Conservation (phyloP, 257 asterid species). For the Solanum rostratum region DNA sequence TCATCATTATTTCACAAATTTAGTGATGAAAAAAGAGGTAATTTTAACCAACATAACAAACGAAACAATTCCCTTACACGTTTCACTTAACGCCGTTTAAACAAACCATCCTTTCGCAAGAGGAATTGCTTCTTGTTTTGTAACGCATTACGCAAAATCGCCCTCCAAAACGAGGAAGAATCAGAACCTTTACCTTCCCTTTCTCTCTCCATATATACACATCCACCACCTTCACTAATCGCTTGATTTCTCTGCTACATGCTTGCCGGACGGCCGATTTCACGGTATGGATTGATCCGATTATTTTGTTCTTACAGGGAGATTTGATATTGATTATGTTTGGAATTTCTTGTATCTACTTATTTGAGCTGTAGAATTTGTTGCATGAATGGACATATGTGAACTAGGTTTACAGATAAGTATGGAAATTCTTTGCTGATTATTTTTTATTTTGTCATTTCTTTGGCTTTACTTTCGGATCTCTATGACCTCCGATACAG, state of each 20-base stretch:
- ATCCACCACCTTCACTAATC: slow-evolving; percentile 8
- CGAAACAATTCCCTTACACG: background rate
- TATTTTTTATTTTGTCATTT: slow-evolving; percentile 8
- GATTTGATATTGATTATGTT: background rate
- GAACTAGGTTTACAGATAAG: background rate
- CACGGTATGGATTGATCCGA: background rate
- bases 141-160: slow-evolving; percentile 13
- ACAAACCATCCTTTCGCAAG: background rate
- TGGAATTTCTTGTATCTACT: background rate
- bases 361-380: background rate
- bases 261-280: background rate
- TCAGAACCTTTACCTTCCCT: slow-evolving; percentile 13
- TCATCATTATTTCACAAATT: background rate
- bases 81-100: slow-evolving; percentile 25
- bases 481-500: slow-evolving; percentile 28
- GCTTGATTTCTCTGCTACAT: slow-evolving; percentile 3
- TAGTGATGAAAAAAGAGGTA: background rate
- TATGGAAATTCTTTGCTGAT: slow-evolving; percentile 6
- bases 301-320: background rate
- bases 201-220: background rate
- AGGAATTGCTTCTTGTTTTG: background rate
- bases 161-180: slow-evolving; percentile 23
- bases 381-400: background rate
- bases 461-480: slow-evolving; percentile 32
- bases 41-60: slow-evolving; percentile 6